phyloP scores from a whole-genome alignment of 805 yeast species.

The Nakazawaea populi region DNA sequence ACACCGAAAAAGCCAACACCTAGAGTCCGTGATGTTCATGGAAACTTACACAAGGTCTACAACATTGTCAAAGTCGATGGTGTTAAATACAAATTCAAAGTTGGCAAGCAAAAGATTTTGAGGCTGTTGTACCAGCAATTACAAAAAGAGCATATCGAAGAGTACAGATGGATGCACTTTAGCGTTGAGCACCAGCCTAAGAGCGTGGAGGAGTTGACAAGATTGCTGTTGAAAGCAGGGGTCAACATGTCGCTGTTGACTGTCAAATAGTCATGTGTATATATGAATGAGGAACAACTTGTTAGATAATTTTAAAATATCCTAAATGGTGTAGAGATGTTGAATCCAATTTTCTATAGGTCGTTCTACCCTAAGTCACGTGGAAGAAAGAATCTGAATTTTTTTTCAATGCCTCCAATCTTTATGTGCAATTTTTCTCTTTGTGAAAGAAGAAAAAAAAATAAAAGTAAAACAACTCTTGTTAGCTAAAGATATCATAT shows the following conservation, averaged over 20 bases:
- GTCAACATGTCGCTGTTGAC: constrained; percentile 26
- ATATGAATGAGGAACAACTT: not conserved
- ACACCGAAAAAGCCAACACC: constrained; percentile 32
- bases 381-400: not conserved
- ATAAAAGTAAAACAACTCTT: not conserved
- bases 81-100: constrained; percentile 41
- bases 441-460: not conserved
- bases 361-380: not conserved
- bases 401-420: not conserved
- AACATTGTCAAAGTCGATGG: constrained; percentile 38
- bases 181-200: constrained; percentile 35
- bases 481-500: not conserved
- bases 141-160: constrained; percentile 33
- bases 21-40: constrained; percentile 23
- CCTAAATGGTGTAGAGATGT: not conserved
- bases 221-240: constrained; percentile 38
- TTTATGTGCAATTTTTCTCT: not conserved
- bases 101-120: constrained; percentile 62
- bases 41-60: constrained; percentile 36
- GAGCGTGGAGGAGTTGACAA: constrained; percentile 42
- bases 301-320: no score
- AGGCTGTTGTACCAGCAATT: constrained; percentile 47
- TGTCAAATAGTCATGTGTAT: constrained; percentile 3
- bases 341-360: not conserved
- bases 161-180: constrained; percentile 42